These are phyloP conservation scores for Magnolia kwangsiensis DNA, from an alignment of 164 flowering plant genomes.

Conservation along the genomic window DNA sequence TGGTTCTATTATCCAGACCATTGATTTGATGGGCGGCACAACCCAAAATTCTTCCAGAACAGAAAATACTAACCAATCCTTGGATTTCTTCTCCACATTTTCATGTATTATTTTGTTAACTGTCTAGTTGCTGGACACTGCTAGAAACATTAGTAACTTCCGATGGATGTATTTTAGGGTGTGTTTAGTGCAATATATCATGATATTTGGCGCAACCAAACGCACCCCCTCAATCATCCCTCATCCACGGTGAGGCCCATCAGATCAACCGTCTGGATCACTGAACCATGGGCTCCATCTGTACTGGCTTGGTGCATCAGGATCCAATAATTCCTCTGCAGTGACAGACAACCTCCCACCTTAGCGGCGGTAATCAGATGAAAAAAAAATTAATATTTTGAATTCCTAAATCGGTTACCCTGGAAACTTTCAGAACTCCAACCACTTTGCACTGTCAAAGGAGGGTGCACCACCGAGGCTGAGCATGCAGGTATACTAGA, in stretches of 20 bases:
- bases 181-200: too few relatives aligned
- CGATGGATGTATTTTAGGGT: too few relatives aligned
- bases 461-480: background rate
- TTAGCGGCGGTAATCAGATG: background rate
- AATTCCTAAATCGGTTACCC: slow-evolving; percentile 3
- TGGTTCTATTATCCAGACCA: too few relatives aligned
- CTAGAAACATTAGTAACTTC: too few relatives aligned
- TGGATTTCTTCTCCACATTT: too few relatives aligned
- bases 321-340: background rate
- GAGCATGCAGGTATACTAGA: background rate
- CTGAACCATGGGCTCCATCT: background rate
- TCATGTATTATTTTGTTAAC: too few relatives aligned
- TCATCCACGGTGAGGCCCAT: background rate
- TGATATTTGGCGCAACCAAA: background rate
- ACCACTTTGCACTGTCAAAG: background rate
- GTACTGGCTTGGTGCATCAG: background rate
- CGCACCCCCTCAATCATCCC: background rate
- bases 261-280: background rate
- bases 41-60: too few relatives aligned
- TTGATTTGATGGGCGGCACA: too few relatives aligned
- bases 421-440: slow-evolving; percentile 2
- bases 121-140: too few relatives aligned
- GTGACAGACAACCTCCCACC: background rate
- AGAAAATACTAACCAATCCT: too few relatives aligned
- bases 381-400: background rate